Percentiles rank a stretch among this genome's conserved stretches.
These are phyloP conservation scores for Fusarium caatingaense DNA, from an alignment of 2,329 filamentous ascomycete genomes.

Conservation along the genomic window DNA sequence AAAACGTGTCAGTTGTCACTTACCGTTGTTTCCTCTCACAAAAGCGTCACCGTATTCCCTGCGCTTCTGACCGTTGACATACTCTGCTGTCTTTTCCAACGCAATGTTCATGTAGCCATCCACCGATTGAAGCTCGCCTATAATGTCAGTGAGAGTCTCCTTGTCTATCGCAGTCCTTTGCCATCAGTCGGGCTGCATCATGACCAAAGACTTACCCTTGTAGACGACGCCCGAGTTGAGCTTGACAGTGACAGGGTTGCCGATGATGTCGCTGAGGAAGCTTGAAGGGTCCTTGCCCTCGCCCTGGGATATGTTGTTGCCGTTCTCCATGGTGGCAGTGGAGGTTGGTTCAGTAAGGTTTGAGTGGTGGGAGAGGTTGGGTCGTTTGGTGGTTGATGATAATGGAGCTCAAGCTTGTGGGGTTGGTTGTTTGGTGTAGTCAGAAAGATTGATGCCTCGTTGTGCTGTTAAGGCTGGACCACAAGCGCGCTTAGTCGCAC, in stretches of 20 bases:
- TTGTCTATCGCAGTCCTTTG: background rate
- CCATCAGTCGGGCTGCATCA: background rate
- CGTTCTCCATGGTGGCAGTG: conserved; percentile 76
- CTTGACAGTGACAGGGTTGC: conserved; percentile 93
- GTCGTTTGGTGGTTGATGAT: conserved; percentile 26
- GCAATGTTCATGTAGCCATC: conserved; percentile 99
- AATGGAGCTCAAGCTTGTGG: conserved; percentile 33
- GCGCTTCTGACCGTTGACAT: conserved; percentile 84
- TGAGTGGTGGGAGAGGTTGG: conserved; percentile 11
- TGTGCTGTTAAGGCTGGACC: conserved; percentile 38
- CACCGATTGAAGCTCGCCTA: conserved; percentile 94
- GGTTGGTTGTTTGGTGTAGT: conserved; percentile 19
- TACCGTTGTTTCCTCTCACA: conserved; percentile 95
- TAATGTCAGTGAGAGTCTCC: conserved; percentile 14
- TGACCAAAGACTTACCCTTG: conserved; percentile 73
- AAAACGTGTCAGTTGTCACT: conserved; percentile 34
- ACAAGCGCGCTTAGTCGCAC: conserved; percentile 33
- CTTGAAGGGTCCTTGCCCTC: conserved; percentile 93
- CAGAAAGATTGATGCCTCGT: conserved; percentile 39
- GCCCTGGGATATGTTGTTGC: conserved; percentile 65
- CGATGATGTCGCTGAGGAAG: conserved; percentile 94
- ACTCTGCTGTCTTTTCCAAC: conserved; percentile 93
- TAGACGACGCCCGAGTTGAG: conserved; percentile 98
- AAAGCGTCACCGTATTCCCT: conserved; percentile 94
- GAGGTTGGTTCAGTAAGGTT: conserved; percentile 7